Conservation (phyloP, 1,139 yeast species). For the Suhomyces taliae region DNA sequence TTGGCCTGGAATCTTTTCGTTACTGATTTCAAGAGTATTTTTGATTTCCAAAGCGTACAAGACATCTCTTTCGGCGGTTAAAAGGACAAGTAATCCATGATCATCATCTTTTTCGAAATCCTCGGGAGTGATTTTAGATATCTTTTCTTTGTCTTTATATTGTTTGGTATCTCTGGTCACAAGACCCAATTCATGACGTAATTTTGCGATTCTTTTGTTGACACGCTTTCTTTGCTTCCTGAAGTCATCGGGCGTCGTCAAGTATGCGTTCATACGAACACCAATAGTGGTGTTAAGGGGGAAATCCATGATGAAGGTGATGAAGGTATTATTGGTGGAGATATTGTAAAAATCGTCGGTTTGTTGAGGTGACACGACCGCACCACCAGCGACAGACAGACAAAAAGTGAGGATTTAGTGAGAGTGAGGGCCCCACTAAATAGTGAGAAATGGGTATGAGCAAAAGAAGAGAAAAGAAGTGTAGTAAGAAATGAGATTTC, state of each 20-base stretch:
- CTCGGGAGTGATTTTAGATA: slow-evolving; percentile 41
- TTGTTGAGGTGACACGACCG: background rate
- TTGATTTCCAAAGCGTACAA: slow-evolving; percentile 68
- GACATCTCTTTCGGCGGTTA: slow-evolving; percentile 67
- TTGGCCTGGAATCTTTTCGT: slow-evolving; percentile 36
- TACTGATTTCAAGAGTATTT: slow-evolving; percentile 54
- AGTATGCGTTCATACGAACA: slow-evolving; percentile 47
- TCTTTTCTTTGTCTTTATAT: slow-evolving; percentile 47
- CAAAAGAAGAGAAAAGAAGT: no score
- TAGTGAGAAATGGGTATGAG: no score
- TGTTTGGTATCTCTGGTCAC: slow-evolving; percentile 60
- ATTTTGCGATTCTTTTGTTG: slow-evolving; percentile 50
- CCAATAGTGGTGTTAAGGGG: slow-evolving; percentile 50
- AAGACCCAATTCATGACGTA: slow-evolving; percentile 57
- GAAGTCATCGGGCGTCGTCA: slow-evolving; percentile 52
- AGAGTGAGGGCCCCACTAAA: no score
- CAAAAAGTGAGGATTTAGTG: no score
- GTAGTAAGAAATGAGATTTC: no score
- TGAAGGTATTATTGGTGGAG: background rate
- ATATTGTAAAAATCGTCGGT: background rate
- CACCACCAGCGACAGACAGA: no score
- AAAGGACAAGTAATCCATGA: slow-evolving; percentile 50
- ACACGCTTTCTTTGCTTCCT: slow-evolving; percentile 48
- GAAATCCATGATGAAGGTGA: slow-evolving; percentile 19
- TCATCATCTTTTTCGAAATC: slow-evolving; percentile 47